Conservation (phyloP, 225 moss, liverwort and hornwort species). For the Asterella californica region DNA sequence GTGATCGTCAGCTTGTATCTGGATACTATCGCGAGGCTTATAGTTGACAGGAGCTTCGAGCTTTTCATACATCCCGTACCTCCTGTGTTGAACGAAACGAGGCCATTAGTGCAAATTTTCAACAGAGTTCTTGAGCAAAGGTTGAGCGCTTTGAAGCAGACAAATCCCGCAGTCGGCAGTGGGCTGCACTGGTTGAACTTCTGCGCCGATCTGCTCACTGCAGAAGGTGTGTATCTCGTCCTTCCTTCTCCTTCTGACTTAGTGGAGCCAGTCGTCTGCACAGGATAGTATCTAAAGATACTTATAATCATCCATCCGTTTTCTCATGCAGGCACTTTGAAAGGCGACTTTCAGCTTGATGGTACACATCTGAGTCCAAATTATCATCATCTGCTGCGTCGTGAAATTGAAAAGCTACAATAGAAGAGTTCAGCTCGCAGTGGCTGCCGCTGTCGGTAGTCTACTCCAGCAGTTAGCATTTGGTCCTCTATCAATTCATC, state of each 20-base stretch:
- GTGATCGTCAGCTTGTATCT: constrained; percentile 31
- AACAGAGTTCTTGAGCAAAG: constrained; percentile 35
- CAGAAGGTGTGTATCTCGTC: constrained; percentile 5
- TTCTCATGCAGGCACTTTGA: constrained; percentile 27
- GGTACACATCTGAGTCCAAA: constrained; percentile 46
- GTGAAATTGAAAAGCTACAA: constrained; percentile 29
- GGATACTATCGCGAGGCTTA: constrained; percentile 30
- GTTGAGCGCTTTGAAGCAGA: constrained; percentile 13
- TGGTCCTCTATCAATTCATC: no score
- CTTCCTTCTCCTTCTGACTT: not conserved
- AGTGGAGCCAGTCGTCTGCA: not conserved
- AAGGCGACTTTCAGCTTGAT: constrained; percentile 36
- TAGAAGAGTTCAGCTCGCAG: not conserved
- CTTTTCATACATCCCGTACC: constrained; percentile 47
- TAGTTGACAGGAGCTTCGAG: constrained; percentile 32
- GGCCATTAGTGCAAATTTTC: constrained; percentile 34
- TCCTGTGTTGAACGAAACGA: constrained; percentile 38
- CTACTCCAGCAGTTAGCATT: no score
- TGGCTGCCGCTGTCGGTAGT: no score
- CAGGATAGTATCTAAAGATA: not conserved
- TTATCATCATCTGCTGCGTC: constrained; percentile 24
- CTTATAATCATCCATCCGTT: not conserved
- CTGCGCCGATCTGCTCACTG: constrained; percentile 24
- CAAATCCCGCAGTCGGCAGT: constrained; percentile 14
- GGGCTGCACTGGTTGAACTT: constrained; percentile 42